Conservation (phyloP, 1,139 yeast genomes). For the Eremothecium coryli region DNA sequence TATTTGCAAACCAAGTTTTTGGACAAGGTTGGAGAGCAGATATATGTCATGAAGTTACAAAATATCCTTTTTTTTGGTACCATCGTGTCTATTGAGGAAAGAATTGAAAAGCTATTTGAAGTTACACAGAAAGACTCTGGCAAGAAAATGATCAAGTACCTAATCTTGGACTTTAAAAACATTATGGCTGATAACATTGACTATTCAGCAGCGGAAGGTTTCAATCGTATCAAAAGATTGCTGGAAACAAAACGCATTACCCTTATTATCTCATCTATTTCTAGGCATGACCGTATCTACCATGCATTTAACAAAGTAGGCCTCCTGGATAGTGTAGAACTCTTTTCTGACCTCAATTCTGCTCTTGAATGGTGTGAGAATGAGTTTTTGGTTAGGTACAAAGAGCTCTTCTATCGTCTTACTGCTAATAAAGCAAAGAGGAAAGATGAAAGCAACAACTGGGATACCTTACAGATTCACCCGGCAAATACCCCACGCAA, state of each 20-base stretch:
- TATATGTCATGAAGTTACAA: slow-evolving; percentile 74
- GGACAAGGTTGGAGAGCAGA: slow-evolving; percentile 81
- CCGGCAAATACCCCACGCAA: slow-evolving; percentile 34
- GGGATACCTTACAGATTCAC: slow-evolving; percentile 3
- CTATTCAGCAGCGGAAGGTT: slow-evolving; percentile 94
- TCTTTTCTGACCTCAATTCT: slow-evolving; percentile 55
- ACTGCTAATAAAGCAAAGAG: slow-evolving; percentile 19
- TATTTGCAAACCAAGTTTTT: slow-evolving; percentile 82
- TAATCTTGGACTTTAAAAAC: slow-evolving; percentile 76
- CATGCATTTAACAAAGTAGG: slow-evolving; percentile 65
- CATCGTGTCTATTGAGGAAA: slow-evolving; percentile 78
- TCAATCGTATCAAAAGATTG: slow-evolving; percentile 74
- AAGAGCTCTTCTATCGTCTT: slow-evolving; percentile 22
- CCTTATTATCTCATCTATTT: slow-evolving; percentile 72
- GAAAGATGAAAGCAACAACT: slow-evolving; percentile 10
- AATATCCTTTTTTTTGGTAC: slow-evolving; percentile 93
- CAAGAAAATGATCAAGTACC: slow-evolving; percentile 45
- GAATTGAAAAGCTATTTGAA: slow-evolving; percentile 52
- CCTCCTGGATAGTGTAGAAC: slow-evolving; percentile 43
- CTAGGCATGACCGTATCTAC: slow-evolving; percentile 51
- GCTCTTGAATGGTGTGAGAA: slow-evolving; percentile 98
- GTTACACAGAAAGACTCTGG: slow-evolving; percentile 43
- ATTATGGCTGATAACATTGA: slow-evolving; percentile 67
- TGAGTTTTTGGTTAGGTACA: slow-evolving; percentile 66
- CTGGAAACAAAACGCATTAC: slow-evolving; percentile 61